A percentile compares a stretch with the other conserved stretches of the same genome.
Conservation (phyloP, 257 asterid genomes). For the Thymus quinquecostatus region DNA sequence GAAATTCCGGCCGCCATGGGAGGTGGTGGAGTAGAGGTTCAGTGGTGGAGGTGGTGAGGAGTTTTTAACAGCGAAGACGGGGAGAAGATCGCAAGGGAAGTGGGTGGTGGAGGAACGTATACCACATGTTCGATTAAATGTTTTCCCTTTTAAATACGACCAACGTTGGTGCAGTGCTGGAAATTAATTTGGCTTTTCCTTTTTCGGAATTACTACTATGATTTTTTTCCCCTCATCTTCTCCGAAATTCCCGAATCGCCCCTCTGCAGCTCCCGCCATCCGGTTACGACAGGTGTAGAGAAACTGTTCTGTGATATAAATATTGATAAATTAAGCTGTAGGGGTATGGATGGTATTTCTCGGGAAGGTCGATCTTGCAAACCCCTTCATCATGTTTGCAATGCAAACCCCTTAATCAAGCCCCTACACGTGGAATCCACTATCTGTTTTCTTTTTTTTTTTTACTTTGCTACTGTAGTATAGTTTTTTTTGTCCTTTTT, state of each 20-base stretch:
- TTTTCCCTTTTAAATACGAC: slow-evolving; percentile 11
- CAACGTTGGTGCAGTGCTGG: slow-evolving; percentile 20
- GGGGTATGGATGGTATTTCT: not conserved
- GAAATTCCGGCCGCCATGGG: slow-evolving; percentile 68
- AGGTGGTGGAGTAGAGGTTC: slow-evolving; percentile 28
- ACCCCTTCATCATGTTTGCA: too few species aligned
- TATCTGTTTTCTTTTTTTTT: too few species aligned
- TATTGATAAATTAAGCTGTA: too few species aligned
- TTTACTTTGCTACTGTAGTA: too few species aligned
- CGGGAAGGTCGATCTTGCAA: too few species aligned
- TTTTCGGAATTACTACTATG: not conserved
- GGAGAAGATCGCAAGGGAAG: not conserved
- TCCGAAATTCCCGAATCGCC: not conserved
- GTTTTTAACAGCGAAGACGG: not conserved
- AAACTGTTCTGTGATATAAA: too few species aligned
- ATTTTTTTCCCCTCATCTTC: not conserved
- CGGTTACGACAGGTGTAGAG: not conserved
- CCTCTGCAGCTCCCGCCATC: not conserved
- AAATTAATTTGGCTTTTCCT: not conserved
- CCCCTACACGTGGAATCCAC: too few species aligned
- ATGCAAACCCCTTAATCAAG: too few species aligned
- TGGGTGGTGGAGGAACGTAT: slow-evolving; percentile 26
- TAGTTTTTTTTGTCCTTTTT: too few species aligned
- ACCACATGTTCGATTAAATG: slow-evolving; percentile 34
- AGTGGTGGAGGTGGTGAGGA: not conserved